Conservation (phyloP, 2,329 filamentous ascomycete genomes). For the Cytospora mali region DNA sequence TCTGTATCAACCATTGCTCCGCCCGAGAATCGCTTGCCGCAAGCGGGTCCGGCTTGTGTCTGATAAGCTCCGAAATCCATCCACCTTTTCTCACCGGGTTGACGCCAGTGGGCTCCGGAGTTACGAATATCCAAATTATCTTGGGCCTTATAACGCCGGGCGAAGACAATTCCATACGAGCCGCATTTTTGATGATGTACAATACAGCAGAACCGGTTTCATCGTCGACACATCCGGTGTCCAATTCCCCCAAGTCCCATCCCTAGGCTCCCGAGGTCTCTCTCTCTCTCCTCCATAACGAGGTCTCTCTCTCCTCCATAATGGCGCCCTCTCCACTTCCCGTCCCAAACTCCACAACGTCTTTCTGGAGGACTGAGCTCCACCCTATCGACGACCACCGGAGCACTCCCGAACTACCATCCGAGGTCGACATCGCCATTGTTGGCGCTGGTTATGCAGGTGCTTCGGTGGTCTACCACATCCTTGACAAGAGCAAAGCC, state of each 20-base stretch:
- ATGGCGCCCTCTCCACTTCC: conserved; percentile 32
- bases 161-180: neutral
- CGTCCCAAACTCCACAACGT: conserved; percentile 33
- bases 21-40: neutral
- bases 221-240: neutral
- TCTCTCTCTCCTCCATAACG: too few species aligned
- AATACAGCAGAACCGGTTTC: neutral
- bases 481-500: conserved; percentile 32
- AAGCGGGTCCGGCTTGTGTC: conserved; percentile 7
- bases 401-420: conserved; percentile 42
- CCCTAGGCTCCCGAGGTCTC: too few species aligned
- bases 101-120: conserved; percentile 11
- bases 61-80: conserved; percentile 23
- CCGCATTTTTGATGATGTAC: neutral
- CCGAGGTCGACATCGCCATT: conserved; percentile 47
- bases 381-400: conserved; percentile 45
- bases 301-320: neutral
- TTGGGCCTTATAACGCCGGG: conserved; percentile 6
- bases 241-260: too few species aligned
- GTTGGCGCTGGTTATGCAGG: conserved; percentile 52
- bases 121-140: neutral
- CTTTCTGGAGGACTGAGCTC: conserved; percentile 48
- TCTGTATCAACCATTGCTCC: neutral
- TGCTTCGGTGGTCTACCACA: conserved; percentile 46
- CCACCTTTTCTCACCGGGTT: conserved; percentile 13